These are phyloP conservation scores for Ceratocystiopsis minuta DNA, from an alignment of 2,329 filamentous ascomycete species.

Conservation along the genomic window DNA sequence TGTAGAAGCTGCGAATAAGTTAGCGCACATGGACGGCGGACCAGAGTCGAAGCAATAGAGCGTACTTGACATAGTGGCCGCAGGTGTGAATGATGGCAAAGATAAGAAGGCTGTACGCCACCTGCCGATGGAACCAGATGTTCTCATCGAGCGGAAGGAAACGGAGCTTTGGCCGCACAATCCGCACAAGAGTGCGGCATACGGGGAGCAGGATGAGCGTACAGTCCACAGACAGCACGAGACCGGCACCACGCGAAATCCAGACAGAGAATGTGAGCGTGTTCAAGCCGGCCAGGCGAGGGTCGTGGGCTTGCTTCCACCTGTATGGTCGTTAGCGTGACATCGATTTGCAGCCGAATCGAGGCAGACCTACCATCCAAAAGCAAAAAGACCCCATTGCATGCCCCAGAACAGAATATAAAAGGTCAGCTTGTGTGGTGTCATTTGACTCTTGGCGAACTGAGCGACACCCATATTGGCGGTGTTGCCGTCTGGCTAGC, in stretches of 20 bases:
- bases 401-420: conserved; percentile 65
- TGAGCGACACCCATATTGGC: conserved; percentile 22
- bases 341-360: too few species aligned
- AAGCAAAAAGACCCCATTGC: conserved; percentile 62
- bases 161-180: conserved; percentile 67
- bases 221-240: conserved; percentile 68
- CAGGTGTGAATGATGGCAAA: conserved; percentile 63
- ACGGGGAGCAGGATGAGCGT: conserved; percentile 85
- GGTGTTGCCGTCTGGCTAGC: conserved; percentile 10
- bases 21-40: neutral
- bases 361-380: conserved; percentile 49
- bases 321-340: conserved; percentile 26
- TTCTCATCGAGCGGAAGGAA: conserved; percentile 93
- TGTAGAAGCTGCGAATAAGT: conserved; percentile 56
- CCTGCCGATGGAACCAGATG: conserved; percentile 88
- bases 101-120: conserved; percentile 74
- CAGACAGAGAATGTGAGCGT: conserved; percentile 75
- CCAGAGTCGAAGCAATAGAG: neutral
- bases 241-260: conserved; percentile 83
- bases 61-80: conserved; percentile 86
- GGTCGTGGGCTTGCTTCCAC: conserved; percentile 58
- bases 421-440: conserved; percentile 54
- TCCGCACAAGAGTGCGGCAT: conserved; percentile 77
- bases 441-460: conserved; percentile 46
- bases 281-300: conserved; percentile 59